phyloP scores from a whole-genome alignment of 2,329 filamentous ascomycete genomes.

The Cladosporium sp. region DNA sequence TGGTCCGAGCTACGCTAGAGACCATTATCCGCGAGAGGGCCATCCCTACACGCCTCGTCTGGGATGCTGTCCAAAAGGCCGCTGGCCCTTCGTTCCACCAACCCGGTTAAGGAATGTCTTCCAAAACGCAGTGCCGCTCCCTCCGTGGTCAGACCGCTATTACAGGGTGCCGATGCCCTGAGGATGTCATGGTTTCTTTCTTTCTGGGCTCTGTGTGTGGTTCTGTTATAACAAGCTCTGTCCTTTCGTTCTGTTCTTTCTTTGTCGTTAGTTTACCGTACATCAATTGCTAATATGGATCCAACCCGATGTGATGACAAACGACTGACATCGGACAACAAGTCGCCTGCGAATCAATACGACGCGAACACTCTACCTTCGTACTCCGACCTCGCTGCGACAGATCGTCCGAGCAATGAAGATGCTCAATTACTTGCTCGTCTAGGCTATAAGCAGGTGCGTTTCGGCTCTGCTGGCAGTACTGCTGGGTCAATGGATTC shows the following conservation, averaged over 20 bases:
- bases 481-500: background rate
- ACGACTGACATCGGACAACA: slow-evolving; percentile 3
- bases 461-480: too few species aligned
- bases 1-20: slow-evolving; percentile 9
- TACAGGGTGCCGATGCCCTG: background rate
- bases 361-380: background rate
- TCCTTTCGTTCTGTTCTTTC: background rate
- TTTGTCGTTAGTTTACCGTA: background rate
- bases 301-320: slow-evolving; percentile 1
- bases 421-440: slow-evolving; percentile 58
- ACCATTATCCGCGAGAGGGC: slow-evolving; percentile 5
- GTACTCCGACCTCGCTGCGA: background rate
- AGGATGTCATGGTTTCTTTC: slow-evolving; percentile 1
- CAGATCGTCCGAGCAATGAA: slow-evolving; percentile 35
- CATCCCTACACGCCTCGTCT: slow-evolving; percentile 8
- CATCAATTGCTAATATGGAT: too few species aligned
- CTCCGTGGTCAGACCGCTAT: slow-evolving; percentile 13
- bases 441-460: slow-evolving; percentile 61
- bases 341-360: background rate
- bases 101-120: slow-evolving; percentile 9
- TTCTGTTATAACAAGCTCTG: background rate
- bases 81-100: slow-evolving; percentile 7
- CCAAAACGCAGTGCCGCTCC: background rate
- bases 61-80: background rate
- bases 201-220: background rate